These are phyloP conservation scores for Linnemannia elongata DNA, from an alignment of 192 early-diverging fungal genomes.

Conservation along the genomic window DNA sequence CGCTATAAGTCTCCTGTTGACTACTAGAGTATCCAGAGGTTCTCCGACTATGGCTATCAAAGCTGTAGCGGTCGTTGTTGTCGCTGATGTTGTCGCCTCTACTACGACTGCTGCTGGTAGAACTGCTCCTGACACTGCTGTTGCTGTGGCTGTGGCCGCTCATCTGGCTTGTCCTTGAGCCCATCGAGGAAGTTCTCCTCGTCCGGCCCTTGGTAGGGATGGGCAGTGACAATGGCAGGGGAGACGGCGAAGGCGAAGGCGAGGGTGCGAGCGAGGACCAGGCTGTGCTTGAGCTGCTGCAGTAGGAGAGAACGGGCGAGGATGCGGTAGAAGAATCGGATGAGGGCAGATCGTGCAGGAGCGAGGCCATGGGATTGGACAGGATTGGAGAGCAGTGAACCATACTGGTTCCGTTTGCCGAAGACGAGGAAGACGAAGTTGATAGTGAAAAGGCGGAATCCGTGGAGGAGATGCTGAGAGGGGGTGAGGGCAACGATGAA, in stretches of 20 bases:
- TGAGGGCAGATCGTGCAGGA: constrained; percentile 29
- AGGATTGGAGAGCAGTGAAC: constrained; percentile 50
- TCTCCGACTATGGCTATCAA: neutral
- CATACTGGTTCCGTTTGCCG: constrained; percentile 48
- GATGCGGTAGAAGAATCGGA: constrained; percentile 27
- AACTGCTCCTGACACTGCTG: neutral
- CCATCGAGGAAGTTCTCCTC: constrained; percentile 33
- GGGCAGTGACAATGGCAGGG: constrained; percentile 21
- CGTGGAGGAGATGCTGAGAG: constrained; percentile 51
- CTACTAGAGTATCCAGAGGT: neutral
- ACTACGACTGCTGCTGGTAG: neutral
- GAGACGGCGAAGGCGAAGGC: constrained; percentile 28
- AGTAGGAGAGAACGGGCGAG: constrained; percentile 34
- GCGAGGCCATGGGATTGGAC: constrained; percentile 26
- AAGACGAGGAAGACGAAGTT: constrained; percentile 35
- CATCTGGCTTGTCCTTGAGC: constrained; percentile 36
- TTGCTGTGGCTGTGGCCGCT: constrained; percentile 13
- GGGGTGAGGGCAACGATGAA: constrained; percentile 48
- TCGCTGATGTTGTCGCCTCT: neutral
- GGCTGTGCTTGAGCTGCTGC: constrained; percentile 29
- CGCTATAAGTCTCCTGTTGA: neutral
- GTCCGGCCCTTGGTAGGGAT: constrained; percentile 16
- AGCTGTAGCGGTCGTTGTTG: neutral
- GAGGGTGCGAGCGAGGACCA: constrained; percentile 14
- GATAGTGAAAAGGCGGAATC: constrained; percentile 43